Evolutionary conservation across 2,329 filamentous ascomycete genomes (phyloP), one percentile per base, ranked within the genome.

Genomic region (Hypomyces rosellus): DNA sequence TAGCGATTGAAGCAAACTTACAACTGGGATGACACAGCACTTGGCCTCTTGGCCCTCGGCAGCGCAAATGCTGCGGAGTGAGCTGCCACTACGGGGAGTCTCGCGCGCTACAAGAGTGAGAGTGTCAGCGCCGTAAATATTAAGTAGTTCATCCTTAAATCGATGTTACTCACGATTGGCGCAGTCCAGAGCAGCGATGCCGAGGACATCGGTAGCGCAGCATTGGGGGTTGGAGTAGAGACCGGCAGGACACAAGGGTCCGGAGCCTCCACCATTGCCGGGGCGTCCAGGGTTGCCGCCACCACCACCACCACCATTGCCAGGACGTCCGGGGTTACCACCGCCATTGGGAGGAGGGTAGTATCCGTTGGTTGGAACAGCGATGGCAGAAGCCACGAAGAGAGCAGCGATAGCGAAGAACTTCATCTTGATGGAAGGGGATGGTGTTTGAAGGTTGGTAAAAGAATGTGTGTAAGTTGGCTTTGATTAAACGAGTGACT

Each of bases 21-120:
- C 52, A 20, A 55, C 11, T 3, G 55, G 54, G 5, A 50, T 1
- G 37, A 52, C 52, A 30, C 55, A 57, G 52, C 55, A 57, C 3
- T 15, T 5, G 2, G 55, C 18, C 42, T 38, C 6, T 15, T 44
- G 30, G 14, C 48, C 46, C 4, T 1, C 22, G 3, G 42, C 34
- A 16, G 50, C 34, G 39, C 55, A 57, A 2, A 20, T 38, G 3
- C 40, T 34, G n/a, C 30, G 33, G 45, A 57, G 55, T 30, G 48
- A 44, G n/a, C 5, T 25, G 18, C 33, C 15, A 15, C 44, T 37
- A n/a, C 22, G 18, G 12, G 36, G n/a, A 1, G 7, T 18, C 16
- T 39, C 34, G 11, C 0, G 11, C 6, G 49, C 44, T 51, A 15
- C 15, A 25, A 22, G 16, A 3, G 5, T 13, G 14, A 14, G 4